These are phyloP conservation scores for Rhodofomes roseus DNA, from an alignment of 1,284 basidiomycete genomes.

Conservation along the genomic window DNA sequence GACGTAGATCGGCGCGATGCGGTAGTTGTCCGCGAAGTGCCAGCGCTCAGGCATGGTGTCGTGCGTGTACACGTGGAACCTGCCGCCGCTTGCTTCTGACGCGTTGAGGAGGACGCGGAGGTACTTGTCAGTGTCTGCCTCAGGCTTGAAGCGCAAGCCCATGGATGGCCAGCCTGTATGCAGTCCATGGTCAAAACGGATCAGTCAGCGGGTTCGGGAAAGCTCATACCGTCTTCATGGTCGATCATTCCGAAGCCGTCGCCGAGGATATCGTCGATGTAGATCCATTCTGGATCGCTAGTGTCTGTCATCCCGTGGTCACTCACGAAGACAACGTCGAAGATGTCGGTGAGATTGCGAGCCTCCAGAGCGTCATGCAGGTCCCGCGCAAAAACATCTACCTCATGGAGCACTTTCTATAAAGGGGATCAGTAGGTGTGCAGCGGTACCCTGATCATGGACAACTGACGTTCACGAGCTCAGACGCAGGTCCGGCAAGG, in stretches of 20 bases:
- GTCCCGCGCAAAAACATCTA: conserved; percentile 75
- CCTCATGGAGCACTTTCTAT: conserved; percentile 61
- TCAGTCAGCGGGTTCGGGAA: background rate
- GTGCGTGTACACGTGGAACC: conserved; percentile 77
- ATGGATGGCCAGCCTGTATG: conserved; percentile 77
- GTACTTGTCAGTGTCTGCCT: conserved; percentile 54
- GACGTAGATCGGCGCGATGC: conserved; percentile 87
- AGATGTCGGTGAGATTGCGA: conserved; percentile 79
- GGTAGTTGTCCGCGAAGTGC: conserved; percentile 67
- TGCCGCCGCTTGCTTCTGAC: conserved; percentile 48
- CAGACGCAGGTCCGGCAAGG: conserved; percentile 68
- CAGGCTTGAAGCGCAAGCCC: conserved; percentile 70
- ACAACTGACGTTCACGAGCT: conserved; percentile 60
- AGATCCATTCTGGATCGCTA: conserved; percentile 69
- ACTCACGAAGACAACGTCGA: conserved; percentile 87
- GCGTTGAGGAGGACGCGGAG: conserved; percentile 50
- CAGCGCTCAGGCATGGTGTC: conserved; percentile 79
- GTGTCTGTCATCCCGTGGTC: conserved; percentile 95
- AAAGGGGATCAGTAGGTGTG: background rate
- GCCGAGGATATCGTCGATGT: conserved; percentile 83
- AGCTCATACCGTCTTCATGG: conserved; percentile 61
- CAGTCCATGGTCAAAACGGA: background rate
- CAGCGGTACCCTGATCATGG: background rate
- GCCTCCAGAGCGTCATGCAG: conserved; percentile 58
- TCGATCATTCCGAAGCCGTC: conserved; percentile 61